phyloP scores from a whole-genome alignment of 2,329 filamentous ascomycete genomes.

The Aspergillus fijiensis region DNA sequence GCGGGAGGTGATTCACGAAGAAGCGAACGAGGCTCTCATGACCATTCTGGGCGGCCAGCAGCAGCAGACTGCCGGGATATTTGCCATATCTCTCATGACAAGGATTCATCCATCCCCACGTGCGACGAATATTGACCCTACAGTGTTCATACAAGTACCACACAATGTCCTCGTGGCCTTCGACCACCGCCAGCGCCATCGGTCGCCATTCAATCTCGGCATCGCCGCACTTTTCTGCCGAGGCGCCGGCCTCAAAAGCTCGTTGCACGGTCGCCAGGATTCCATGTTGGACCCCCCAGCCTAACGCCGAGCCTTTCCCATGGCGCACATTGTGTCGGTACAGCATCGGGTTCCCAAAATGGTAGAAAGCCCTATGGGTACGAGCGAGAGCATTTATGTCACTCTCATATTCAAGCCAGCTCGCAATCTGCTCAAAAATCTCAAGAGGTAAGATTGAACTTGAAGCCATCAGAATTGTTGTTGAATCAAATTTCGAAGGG shows the following conservation, averaged over 20 bases:
- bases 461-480: too few relatives aligned
- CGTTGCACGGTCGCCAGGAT: neutral
- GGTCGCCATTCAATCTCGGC: neutral
- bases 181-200: neutral
- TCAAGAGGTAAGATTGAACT: neutral
- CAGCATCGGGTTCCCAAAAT: neutral
- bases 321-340: neutral
- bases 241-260: neutral
- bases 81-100: neutral
- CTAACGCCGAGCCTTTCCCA: neutral
- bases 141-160: neutral
- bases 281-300: neutral
- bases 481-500: too few relatives aligned
- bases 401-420: neutral
- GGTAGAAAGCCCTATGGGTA: neutral
- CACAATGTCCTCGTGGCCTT: neutral
- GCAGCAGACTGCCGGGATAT: neutral
- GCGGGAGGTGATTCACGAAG: slow-evolving; percentile 1
- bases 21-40: neutral
- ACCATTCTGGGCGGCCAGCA: neutral
- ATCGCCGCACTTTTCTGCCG: neutral
- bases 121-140: neutral
- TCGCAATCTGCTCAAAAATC: neutral
- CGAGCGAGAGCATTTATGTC: slow-evolving; percentile 1
- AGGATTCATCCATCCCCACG: neutral